Evolutionary conservation across 2,329 filamentous ascomycete genomes (phyloP), one percentile per base, ranked within the genome.

Genomic region (Didymella pinodella): DNA sequence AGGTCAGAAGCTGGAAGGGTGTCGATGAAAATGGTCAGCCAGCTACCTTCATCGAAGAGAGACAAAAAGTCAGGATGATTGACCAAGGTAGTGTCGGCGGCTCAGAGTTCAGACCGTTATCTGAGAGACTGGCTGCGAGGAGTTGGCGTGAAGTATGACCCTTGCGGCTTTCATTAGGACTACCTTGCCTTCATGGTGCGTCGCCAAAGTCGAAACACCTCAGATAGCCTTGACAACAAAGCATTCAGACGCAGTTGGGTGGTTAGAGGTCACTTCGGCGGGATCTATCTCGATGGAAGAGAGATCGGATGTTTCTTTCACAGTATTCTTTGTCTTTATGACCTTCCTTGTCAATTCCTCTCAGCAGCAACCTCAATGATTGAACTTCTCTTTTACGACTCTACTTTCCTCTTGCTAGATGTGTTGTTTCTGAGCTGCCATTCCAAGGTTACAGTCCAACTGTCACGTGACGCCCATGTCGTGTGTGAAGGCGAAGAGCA

Each of bases 1-100:
- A 65, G 22, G 61, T 66, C 14, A 65, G 67, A 50, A 68, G 48
- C n/a, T 75, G 66, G 65, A 70, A 50, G 25, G 72, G 67, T 2
- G 50, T 70, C 5, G 73, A 75, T 57, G 72, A 74, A 57, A 67
- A 70, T 46, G 72, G 72, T 1, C 22, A 65, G 26, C 68, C 67
- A 7, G 62, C 64, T 48, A 74, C 63, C 0, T 74, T 68, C 52
- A 62, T 72, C 3, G 72, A 73, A 46, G 67, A 74, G 57, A 66
- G 48, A 59, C 62, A 62, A 12, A 51, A 43, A 14, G 6, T 43
- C 3, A 50, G 41, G 46, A 50, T 54, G 54, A 54, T 57, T 22
- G 54, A 57, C 5, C 46, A 54, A 28, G 59, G 41, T 5, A 57
- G 54, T 22, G 28, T 50, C 7, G 29, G 41, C 4, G 49, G 50